Evolutionary conservation across 148 eudicot species (phyloP).

Genomic region (Heliosperma pusillum): DNA sequence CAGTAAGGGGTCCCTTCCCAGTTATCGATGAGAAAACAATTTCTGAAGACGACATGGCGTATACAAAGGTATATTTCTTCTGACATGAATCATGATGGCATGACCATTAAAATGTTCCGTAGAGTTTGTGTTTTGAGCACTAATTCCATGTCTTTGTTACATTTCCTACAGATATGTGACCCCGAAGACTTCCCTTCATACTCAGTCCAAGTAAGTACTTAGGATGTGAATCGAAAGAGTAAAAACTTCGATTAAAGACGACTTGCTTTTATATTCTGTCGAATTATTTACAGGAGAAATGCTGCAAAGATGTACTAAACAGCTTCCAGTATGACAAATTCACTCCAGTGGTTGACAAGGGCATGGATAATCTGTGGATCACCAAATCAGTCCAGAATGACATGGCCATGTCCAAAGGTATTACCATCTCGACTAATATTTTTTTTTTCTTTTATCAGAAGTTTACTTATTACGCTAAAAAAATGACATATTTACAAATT

Average conservation of each 20-base stretch:
- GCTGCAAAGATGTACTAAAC: background rate
- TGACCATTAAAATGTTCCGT: background rate
- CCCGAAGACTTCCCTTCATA: conserved; percentile 21
- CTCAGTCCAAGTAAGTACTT: conserved; percentile 25
- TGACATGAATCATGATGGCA: background rate
- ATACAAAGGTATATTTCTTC: conserved; percentile 31
- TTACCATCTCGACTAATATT: background rate
- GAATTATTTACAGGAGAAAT: background rate
- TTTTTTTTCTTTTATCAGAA: background rate
- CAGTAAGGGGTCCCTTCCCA: conserved; percentile 42
- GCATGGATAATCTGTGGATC: conserved; percentile 33
- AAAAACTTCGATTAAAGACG: background rate
- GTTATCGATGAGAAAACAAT: conserved; percentile 60
- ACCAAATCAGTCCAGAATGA: conserved; percentile 10
- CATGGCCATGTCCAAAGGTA: conserved; percentile 34
- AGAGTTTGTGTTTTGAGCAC: background rate
- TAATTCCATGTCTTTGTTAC: conserved; percentile 13
- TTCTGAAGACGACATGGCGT: conserved; percentile 48
- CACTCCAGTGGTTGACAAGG: conserved; percentile 34
- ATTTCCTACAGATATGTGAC: conserved; percentile 20
- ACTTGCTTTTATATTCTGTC: background rate
- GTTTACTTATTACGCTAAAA: background rate
- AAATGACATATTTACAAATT: background rate
- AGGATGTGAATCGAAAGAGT: background rate
- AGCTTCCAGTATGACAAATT: conserved; percentile 26